Evolutionary conservation across 352 stramenopile genomes (phyloP).

Genomic region (Pythium coloratum): DNA sequence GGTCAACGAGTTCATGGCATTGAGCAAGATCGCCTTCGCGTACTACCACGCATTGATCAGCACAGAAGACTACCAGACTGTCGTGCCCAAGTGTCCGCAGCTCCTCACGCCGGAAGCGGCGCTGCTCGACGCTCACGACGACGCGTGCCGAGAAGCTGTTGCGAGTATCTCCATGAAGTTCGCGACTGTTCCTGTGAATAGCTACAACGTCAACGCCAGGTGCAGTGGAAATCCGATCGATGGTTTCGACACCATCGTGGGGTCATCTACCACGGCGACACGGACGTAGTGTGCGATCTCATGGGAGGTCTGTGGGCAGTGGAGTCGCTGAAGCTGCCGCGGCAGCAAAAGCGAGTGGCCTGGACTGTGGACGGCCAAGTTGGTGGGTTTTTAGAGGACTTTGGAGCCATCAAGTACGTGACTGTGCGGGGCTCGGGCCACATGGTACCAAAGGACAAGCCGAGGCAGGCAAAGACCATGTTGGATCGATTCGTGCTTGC

Average conservation of each 20-base stretch:
- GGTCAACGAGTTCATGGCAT: constrained; percentile 35
- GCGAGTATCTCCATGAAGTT: constrained; percentile 6
- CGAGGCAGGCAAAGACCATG: constrained; percentile 23
- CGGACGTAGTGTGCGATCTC: constrained; percentile 30
- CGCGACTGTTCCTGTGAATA: constrained; percentile 23
- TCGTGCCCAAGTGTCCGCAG: constrained; percentile 33
- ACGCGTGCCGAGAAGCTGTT: constrained; percentile 20
- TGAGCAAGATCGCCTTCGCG: constrained; percentile 41
- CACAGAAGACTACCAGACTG: constrained; percentile 38
- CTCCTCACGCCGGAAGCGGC: constrained; percentile 9
- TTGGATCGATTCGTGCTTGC: constrained; percentile 25
- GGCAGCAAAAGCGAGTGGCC: constrained; percentile 1
- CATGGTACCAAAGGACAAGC: constrained; percentile 68
- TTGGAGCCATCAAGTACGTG: constrained; percentile 54
- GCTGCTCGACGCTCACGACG: not conserved
- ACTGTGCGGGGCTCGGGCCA: constrained; percentile 75
- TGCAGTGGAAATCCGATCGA: constrained; percentile 16
- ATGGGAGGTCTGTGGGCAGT: constrained; percentile 33
- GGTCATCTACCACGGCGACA: constrained; percentile 33
- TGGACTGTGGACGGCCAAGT: constrained; percentile 38
- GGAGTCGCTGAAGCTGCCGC: constrained; percentile 27
- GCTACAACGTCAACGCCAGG: constrained; percentile 31
- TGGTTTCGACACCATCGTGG: constrained; percentile 23
- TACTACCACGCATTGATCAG: constrained; percentile 55
- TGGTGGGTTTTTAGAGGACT: constrained; percentile 57